A percentile compares a stretch with the other conserved stretches of the same genome.
Conservation (phyloP, 2,329 filamentous ascomycete genomes). For the Ceratocystiopsis minuta region DNA sequence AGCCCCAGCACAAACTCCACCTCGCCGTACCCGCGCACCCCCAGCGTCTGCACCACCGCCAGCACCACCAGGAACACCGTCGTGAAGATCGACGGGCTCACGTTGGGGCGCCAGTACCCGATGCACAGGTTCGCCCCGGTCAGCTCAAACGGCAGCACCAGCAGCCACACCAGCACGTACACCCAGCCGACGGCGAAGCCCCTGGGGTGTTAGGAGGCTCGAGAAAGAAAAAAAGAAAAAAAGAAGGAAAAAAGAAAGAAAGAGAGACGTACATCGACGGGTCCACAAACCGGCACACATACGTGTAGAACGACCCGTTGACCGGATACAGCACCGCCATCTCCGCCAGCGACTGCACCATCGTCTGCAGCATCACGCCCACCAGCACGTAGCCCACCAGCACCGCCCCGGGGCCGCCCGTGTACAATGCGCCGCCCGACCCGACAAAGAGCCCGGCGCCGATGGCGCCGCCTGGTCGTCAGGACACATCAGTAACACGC, state of each 20-base stretch:
- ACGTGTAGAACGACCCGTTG: slow-evolving; percentile 45
- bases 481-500: not conserved
- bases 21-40: slow-evolving; percentile 38
- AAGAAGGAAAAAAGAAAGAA: not conserved
- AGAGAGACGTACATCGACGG: slow-evolving; percentile 27
- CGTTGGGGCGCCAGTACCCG: slow-evolving; percentile 27
- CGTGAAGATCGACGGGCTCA: slow-evolving; percentile 37
- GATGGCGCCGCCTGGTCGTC: slow-evolving; percentile 21
- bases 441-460: slow-evolving; percentile 51
- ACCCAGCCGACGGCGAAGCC: slow-evolving; percentile 37
- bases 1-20: slow-evolving; percentile 40
- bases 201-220: too few species aligned
- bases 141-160: slow-evolving; percentile 33
- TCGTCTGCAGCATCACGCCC: slow-evolving; percentile 39
- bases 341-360: slow-evolving; percentile 41
- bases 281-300: slow-evolving; percentile 41
- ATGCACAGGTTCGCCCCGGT: slow-evolving; percentile 36
- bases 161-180: slow-evolving; percentile 31
- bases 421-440: slow-evolving; percentile 39
- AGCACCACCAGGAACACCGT: slow-evolving; percentile 35
- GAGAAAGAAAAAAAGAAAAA: not conserved
- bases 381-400: slow-evolving; percentile 35
- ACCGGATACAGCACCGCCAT: slow-evolving; percentile 41
- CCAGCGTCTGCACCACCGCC: slow-evolving; percentile 33
- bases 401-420: slow-evolving; percentile 38